A percentile compares a stretch with the other conserved stretches of the same genome.
Evolutionary conservation across 2,329 filamentous ascomycete species (phyloP).

Genomic region (Malbranchea cinnamomea): DNA sequence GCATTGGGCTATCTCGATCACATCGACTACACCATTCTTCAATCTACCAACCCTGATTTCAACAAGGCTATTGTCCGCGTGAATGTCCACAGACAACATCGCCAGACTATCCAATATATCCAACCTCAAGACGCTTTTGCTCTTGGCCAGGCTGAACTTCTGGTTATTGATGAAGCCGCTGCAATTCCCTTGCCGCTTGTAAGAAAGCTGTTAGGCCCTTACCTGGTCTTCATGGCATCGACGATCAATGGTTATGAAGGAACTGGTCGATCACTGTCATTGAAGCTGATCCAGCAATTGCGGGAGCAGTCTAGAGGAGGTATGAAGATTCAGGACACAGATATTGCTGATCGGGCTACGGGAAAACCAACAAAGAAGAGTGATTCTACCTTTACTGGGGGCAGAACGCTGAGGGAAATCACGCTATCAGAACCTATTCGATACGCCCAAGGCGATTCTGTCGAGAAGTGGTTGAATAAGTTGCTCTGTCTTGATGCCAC

Average conservation of each 20-base stretch:
- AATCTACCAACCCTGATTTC: constrained; percentile 95
- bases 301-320: constrained; percentile 73
- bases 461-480: constrained; percentile 93
- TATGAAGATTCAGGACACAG: constrained; percentile 39
- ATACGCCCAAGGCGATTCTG: constrained; percentile 77
- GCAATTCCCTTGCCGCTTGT: constrained; percentile 90
- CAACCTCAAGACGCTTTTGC: constrained; percentile 92
- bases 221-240: constrained; percentile 97
- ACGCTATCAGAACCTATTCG: constrained; percentile 87
- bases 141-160: constrained; percentile 80
- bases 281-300: constrained; percentile 94
- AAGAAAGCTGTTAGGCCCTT: constrained; percentile 86
- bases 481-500: constrained; percentile 89
- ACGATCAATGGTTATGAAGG: constrained; percentile 99
- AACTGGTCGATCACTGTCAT: constrained; percentile 80
- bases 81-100: constrained; percentile 85
- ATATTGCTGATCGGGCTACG: constrained; percentile 64
- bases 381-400: constrained; percentile 44
- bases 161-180: constrained; percentile 95
- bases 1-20: constrained; percentile 88
- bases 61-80: constrained; percentile 98
- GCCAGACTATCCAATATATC: constrained; percentile 97
- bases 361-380: constrained; percentile 54
- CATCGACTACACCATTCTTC: constrained; percentile 92
- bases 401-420: constrained; percentile 76